Conservation (phyloP, 345 rosid species). For the rapeseed (Brassica napus) region Da-Ae NC_063447.1:5469001-5469500, state of each 20-base stretch:
- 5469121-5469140: not conserved
- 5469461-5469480: not conserved
- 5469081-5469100: conserved; percentile 1
- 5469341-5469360: conserved; percentile 9
- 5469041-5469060: conserved; percentile 1
- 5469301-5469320: conserved; percentile 30
- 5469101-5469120: not conserved
- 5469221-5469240: not conserved
- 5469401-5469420: not conserved
- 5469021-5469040: conserved; percentile 21
- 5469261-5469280: conserved; percentile 12
- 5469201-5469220: not conserved
- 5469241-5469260: conserved; percentile 9
- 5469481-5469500: not conserved
- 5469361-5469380: conserved; percentile 3
- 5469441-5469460: not conserved
- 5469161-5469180: not conserved
- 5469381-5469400: conserved; percentile 1
- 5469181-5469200: not conserved
- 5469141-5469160: conserved; percentile 18
- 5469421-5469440: not conserved
- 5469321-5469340: conserved; percentile 9
- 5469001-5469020: not conserved
- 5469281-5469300: conserved; percentile 20
- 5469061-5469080: not conserved